Conservation (phyloP, 768 basidiomycete species). For the Udeniomyces megalosporus region DNA sequence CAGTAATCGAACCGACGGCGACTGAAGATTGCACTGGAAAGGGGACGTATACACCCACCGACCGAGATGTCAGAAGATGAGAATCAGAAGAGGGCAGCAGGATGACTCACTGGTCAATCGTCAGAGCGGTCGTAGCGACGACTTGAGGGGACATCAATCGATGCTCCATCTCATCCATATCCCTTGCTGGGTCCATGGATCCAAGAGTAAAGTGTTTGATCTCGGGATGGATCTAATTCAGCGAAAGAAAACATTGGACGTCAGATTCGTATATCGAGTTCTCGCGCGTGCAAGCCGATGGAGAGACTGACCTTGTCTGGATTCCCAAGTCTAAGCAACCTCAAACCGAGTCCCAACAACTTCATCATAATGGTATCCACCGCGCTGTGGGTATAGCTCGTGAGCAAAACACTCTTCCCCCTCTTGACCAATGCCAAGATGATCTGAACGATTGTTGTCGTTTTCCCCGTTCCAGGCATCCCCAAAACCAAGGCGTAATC, state of each 20-base stretch:
- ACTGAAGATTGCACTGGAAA: slow-evolving; percentile 57
- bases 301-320: slow-evolving; percentile 55
- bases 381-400: slow-evolving; percentile 92
- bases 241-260: too few species aligned
- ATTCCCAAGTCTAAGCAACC: slow-evolving; percentile 73
- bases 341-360: slow-evolving; percentile 47
- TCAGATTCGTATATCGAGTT: too few species aligned
- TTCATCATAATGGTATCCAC: slow-evolving; percentile 94
- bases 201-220: slow-evolving; percentile 55
- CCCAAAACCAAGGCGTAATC: slow-evolving; percentile 89
- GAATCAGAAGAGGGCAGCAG: not conserved
- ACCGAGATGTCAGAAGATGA: too few species aligned
- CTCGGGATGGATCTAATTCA: slow-evolving; percentile 77
- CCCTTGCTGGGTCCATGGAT: slow-evolving; percentile 40
- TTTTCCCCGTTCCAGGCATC: slow-evolving; percentile 98
- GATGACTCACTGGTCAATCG: slow-evolving; percentile 71
- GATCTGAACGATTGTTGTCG: slow-evolving; percentile 78
- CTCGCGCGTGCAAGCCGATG: too few species aligned
- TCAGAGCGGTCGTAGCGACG: slow-evolving; percentile 87
- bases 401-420: slow-evolving; percentile 75
- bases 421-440: slow-evolving; percentile 59
- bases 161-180: slow-evolving; percentile 65
- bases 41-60: too few species aligned
- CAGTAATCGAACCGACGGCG: slow-evolving; percentile 84
- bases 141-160: slow-evolving; percentile 77